Base-by-base conservation (phyloP, 2,329 filamentous ascomycete species). In the Pseudogymnoascus sp. region DNA sequence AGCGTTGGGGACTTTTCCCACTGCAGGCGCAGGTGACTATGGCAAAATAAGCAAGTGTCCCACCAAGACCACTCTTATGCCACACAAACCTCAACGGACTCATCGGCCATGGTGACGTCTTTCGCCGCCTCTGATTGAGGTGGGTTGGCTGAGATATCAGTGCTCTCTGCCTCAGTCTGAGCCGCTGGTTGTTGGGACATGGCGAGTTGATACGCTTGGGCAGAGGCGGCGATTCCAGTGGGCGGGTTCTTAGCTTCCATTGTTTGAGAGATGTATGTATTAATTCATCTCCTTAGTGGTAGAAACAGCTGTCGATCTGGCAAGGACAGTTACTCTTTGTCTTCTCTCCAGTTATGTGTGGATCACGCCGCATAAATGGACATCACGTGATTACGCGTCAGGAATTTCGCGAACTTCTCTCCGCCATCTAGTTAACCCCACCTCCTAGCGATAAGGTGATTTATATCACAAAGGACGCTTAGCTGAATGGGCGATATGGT, bases 141-240 rank as follows among this genome's bases (percentile, higher is more conserved):
- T 56, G 28, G 49, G 16, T 56, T 56, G 28, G 49, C n/a, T 1
- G 28, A 21, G 28, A 56, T 56, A 56, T 56, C 49, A 36, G 65
- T 34, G 37, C 49, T 56, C 59, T 65, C 56, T 40, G 65, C 53
- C 28, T 66, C 40, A 46, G 62, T 53, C 36, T 65, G 62, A 14
- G 65, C 62, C 28, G 64, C 31, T 38, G 65, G n/a, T 66, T 71
- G 67, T 65, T 70, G 62, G 62, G 69, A 63, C 67, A 70, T 72
- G 4, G 69, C 67, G 43, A 67, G 43, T 62, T 70, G 69, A 56
- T 70, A 72, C 37, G 67, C 66, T 31, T 70, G 66, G 7, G 70
- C 68, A 38, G 70, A 64, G 46, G 69, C 68, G 38, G 63, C 68
- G 46, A 69, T 69, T 49, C 65, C 68, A 40, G 64, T 63, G 18